These are phyloP conservation scores for Dentipellis fragilis DNA, from an alignment of 768 basidiomycete species.

Conservation along the genomic window DNA sequence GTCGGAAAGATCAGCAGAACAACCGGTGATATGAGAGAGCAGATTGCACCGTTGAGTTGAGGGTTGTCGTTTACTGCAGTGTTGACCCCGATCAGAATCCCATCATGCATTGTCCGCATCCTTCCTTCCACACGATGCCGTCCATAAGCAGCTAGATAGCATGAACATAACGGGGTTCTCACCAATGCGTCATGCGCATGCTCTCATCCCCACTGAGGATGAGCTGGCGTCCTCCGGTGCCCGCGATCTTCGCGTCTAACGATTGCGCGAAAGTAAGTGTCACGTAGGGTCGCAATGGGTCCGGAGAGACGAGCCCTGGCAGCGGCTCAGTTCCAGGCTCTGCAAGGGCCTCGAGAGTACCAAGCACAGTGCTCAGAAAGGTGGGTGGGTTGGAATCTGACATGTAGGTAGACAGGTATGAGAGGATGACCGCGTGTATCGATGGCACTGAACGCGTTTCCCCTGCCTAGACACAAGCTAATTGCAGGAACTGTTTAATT, in stretches of 20 bases:
- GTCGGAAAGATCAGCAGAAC: neutral
- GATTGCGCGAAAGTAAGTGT: slow-evolving; percentile 84
- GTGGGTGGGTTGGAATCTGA: slow-evolving; percentile 4
- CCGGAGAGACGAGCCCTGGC: slow-evolving; percentile 6
- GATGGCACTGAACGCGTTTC: neutral
- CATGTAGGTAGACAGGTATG: neutral
- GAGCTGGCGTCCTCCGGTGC: slow-evolving; percentile 60
- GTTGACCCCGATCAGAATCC: slow-evolving; percentile 82
- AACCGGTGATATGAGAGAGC: neutral
- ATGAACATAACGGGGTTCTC: slow-evolving; percentile 13
- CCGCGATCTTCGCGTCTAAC: slow-evolving; percentile 83
- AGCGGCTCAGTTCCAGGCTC: slow-evolving; percentile 8
- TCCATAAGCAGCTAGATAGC: neutral
- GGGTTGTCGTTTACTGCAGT: slow-evolving; percentile 90
- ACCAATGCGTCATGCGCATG: slow-evolving; percentile 94
- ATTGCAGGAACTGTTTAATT: no score
- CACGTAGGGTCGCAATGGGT: slow-evolving; percentile 40
- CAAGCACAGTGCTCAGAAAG: slow-evolving; percentile 8
- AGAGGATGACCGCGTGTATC: neutral
- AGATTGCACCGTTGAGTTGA: slow-evolving; percentile 72
- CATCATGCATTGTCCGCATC: slow-evolving; percentile 90
- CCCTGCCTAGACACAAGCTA: no score
- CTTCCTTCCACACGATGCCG: slow-evolving; percentile 29
- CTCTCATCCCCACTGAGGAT: slow-evolving; percentile 78
- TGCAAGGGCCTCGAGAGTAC: slow-evolving; percentile 2